phyloP scores from a whole-genome alignment of 1,139 yeast genomes.

The Suhomyces bokatorum region DNA sequence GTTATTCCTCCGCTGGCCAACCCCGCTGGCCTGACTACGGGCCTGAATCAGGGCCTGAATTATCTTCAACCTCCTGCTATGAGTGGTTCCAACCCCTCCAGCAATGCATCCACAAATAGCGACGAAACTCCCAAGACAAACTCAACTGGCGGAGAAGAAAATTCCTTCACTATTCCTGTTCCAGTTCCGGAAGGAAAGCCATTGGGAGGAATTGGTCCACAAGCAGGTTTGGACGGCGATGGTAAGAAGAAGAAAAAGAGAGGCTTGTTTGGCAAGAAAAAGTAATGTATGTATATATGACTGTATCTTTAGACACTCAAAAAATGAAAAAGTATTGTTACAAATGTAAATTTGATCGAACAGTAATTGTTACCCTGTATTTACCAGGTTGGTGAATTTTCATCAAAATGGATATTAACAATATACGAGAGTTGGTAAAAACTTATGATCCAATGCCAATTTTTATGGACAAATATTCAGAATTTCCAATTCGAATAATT shows the following conservation, averaged over 20 bases:
- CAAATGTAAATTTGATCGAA: too few relatives aligned
- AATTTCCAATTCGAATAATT: too few relatives aligned
- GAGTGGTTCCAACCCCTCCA: constrained; percentile 26
- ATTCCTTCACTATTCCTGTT: constrained; percentile 15
- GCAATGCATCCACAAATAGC: constrained; percentile 32
- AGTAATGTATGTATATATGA: constrained; percentile 9
- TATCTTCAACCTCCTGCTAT: constrained; percentile 32
- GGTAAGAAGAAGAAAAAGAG: constrained; percentile 36
- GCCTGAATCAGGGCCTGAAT: constrained; percentile 6
- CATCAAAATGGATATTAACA: too few relatives aligned
- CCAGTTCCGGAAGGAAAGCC: constrained; percentile 34
- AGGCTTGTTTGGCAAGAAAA: constrained; percentile 37
- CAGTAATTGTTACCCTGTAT: too few relatives aligned
- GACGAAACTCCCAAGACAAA: constrained; percentile 34
- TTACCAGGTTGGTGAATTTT: too few relatives aligned
- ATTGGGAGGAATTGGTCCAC: constrained; percentile 32
- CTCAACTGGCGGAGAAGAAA: constrained; percentile 18
- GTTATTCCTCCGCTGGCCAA: constrained; percentile 7
- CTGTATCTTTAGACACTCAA: neutral
- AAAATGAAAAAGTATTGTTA: neutral
- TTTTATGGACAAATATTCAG: too few relatives aligned
- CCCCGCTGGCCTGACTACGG: too few relatives aligned
- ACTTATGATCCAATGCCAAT: too few relatives aligned
- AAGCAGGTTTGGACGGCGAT: constrained; percentile 17
- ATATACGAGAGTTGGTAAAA: too few relatives aligned